These are phyloP conservation scores for Trichophyton rubrum DNA, from an alignment of 2,329 filamentous ascomycete species.

Conservation along the genomic window DNA sequence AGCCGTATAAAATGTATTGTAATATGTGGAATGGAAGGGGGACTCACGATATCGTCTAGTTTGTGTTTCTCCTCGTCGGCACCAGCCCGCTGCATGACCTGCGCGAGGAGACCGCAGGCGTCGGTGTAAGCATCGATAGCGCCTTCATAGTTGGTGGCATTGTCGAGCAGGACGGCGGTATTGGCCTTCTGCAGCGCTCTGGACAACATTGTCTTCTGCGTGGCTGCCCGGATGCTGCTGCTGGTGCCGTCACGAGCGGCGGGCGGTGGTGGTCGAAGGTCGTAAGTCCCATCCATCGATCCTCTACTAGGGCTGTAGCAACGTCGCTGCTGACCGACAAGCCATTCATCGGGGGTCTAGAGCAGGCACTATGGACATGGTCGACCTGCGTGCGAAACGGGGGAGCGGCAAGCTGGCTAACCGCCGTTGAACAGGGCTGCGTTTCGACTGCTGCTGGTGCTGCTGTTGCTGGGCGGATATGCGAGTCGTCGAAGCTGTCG, in stretches of 20 bases:
- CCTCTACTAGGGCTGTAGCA: not conserved
- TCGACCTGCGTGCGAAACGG: not conserved
- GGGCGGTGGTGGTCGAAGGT: not conserved
- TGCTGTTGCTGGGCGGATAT: not conserved
- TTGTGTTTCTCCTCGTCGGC: conserved; percentile 74
- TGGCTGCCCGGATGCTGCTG: conserved; percentile 35
- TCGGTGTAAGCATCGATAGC: conserved; percentile 84
- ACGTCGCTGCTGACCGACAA: not conserved
- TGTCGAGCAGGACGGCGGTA: conserved; percentile 87
- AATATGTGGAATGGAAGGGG: not conserved
- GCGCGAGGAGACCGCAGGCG: conserved; percentile 74
- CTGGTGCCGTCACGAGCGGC: conserved; percentile 10
- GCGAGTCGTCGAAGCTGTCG: too few species aligned
- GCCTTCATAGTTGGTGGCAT: conserved; percentile 86
- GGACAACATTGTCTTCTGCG: conserved; percentile 94
- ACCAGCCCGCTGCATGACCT: conserved; percentile 75
- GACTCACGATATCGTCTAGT: conserved; percentile 79
- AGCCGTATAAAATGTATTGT: not conserved
- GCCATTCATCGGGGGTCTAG: conserved; percentile 1
- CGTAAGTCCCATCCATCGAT: not conserved
- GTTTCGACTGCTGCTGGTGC: not conserved
- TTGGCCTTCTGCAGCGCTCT: conserved; percentile 91
- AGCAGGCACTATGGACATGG: conserved; percentile 1
- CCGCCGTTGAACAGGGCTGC: not conserved
- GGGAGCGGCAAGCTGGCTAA: not conserved